Evolutionary conservation across 2,329 filamentous ascomycete species (phyloP).

Genomic region (Venturia effusa): DNA sequence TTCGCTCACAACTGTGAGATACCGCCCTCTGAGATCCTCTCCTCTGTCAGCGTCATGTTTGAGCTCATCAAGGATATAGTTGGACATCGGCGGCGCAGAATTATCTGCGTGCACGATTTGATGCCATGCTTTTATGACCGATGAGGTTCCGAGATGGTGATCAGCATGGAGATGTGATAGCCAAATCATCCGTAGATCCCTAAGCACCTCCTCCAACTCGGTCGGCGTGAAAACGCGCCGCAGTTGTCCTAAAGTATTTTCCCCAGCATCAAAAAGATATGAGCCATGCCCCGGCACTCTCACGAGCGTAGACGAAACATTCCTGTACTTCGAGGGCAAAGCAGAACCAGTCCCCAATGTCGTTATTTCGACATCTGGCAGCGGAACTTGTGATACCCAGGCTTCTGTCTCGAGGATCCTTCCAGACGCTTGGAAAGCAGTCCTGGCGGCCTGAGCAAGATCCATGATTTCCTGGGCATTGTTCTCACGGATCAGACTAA

Average conservation of each 20-base stretch:
- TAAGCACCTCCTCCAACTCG: constrained; percentile 60
- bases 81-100: constrained; percentile 15
- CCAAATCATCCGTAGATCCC: constrained; percentile 71
- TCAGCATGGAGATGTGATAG: constrained; percentile 95
- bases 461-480: constrained; percentile 37
- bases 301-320: constrained; percentile 81
- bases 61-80: background rate
- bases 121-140: constrained; percentile 75
- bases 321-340: constrained; percentile 83
- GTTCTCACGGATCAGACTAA: constrained; percentile 18
- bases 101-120: constrained; percentile 38
- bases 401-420: constrained; percentile 37
- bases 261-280: constrained; percentile 84
- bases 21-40: constrained; percentile 15
- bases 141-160: constrained; percentile 79
- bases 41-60: background rate
- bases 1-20: constrained; percentile 58
- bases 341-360: constrained; percentile 88
- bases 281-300: constrained; percentile 76
- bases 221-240: constrained; percentile 58
- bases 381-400: constrained; percentile 57
- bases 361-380: constrained; percentile 69
- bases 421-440: background rate
- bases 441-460: constrained; percentile 33
- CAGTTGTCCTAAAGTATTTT: constrained; percentile 84